Conservation (phyloP, 2,329 filamentous ascomycete species). For the Chaetothyriales sp. region DNA sequence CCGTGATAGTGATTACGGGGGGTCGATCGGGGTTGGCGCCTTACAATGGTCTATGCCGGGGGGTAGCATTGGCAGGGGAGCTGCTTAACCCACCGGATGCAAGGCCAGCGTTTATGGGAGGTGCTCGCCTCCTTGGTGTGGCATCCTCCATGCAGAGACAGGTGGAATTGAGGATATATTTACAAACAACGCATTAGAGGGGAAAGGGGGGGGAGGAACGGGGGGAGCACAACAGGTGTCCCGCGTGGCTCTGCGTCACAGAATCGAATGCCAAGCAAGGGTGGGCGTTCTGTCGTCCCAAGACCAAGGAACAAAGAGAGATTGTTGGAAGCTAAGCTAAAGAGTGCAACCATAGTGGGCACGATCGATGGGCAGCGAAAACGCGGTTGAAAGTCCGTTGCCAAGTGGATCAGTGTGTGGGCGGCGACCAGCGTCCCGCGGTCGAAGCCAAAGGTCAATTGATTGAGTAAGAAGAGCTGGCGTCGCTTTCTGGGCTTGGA, state of each 20-base stretch:
- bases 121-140: conserved; percentile 14
- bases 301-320: neutral
- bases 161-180: conserved; percentile 13
- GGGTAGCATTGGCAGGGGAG: conserved; percentile 6
- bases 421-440: too few relatives aligned
- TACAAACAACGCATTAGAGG: conserved; percentile 2
- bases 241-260: neutral
- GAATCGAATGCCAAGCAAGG: neutral
- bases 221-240: neutral
- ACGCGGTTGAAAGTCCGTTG: neutral
- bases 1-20: conserved; percentile 2
- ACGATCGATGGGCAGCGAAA: too few relatives aligned
- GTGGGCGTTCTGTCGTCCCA: neutral
- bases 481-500: neutral
- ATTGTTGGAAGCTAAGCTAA: neutral
- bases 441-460: neutral
- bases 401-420: neutral
- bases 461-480: neutral
- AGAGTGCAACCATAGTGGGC: neutral
- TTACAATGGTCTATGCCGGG: conserved; percentile 14
- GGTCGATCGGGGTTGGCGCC: conserved; percentile 9
- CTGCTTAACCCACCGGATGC: conserved; percentile 4
- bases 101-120: conserved; percentile 6
- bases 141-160: conserved; percentile 18
- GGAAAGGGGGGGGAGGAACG: neutral